These are phyloP conservation scores for Lotmaria passim DNA, from an alignment of 208 protist genomes.

Conservation along the genomic window DNA sequence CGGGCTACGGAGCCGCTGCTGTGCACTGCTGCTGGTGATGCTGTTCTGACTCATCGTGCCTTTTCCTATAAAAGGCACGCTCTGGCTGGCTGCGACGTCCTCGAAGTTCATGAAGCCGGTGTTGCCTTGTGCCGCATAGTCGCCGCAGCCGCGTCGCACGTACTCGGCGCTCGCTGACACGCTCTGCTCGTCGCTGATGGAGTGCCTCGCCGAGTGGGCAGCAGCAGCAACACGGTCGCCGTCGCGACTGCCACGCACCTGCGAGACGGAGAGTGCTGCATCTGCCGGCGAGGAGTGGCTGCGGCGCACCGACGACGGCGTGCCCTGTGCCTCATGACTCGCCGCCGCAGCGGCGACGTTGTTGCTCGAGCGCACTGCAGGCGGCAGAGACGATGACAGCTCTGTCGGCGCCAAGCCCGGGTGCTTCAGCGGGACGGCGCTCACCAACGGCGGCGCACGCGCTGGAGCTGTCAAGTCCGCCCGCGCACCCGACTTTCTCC, in stretches of 20 bases:
- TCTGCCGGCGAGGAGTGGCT: not conserved
- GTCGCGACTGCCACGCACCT: not conserved
- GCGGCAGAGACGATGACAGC: not conserved
- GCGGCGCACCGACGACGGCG: not conserved
- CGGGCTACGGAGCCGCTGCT: not conserved
- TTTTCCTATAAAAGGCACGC: not conserved
- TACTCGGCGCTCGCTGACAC: constrained; percentile 30
- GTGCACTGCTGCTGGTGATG: not conserved
- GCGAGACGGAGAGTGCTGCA: not conserved
- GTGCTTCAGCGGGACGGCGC: constrained; percentile 14
- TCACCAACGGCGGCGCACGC: constrained; percentile 6
- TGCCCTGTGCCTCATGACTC: not conserved
- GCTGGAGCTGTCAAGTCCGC: not conserved
- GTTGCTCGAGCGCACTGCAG: constrained; percentile 7
- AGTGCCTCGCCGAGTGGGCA: not conserved
- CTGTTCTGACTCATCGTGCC: not conserved
- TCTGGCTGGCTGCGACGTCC: constrained; percentile 19
- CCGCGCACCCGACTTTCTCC: not conserved
- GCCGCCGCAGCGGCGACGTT: not conserved
- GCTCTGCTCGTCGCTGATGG: constrained; percentile 15
- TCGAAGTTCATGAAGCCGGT: constrained; percentile 48
- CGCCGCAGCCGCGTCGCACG: constrained; percentile 33
- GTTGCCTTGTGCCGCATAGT: constrained; percentile 10
- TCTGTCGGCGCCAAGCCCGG: constrained; percentile 2
- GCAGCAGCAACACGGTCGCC: not conserved